Base-by-base conservation (phyloP, 2,329 filamentous ascomycete species). In the Monilinia fructigena region DNA sequence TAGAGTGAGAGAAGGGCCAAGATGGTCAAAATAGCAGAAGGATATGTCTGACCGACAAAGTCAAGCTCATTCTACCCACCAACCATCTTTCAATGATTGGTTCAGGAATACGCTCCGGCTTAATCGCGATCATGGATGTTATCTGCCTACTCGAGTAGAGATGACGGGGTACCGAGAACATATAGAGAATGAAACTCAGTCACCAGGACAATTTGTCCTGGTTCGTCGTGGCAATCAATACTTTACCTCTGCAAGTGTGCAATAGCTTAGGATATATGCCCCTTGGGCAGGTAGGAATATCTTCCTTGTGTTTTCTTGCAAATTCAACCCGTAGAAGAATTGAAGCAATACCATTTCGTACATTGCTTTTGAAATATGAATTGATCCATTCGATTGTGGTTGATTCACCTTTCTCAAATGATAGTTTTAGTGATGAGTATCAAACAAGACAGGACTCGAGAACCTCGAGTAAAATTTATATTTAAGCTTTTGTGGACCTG, bases 51-150 rank as follows among this genome's bases (percentile, higher is more conserved):
- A 76, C 72, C 75, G 74, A 76, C 91, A 91, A 92, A 97, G 92
- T 96, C 93, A 97, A 96, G 86, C 92, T 82, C 85, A 88, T 86
- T 89, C 92, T 90, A 97, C 87, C 89, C 91, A 90, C 87, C 87
- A 82, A 80, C 78, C 78, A 82, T 86, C 90, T 96, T 81, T 96
- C 91, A 82, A 86, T 80, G 80, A 82, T 82, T 83, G 87, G 85
- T 87, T 88, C 91, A 89, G 93, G 87, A 88, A 89, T 88, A 86
- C 86, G 91, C 93, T 96, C 93, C 93, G 93, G 93, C 93, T 97
- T 97, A 97, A 95, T 96, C 89, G 92, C 89, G 91, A 92, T 92
- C 90, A 76, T 63, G 64, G 58, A 68, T 78, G 79, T 53, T 96
- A 85, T 96, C 83, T 89, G 93, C 92, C 91, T 85, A 61, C 58